A percentile compares a stretch with the other conserved stretches of the same genome.
phyloP scores from a whole-genome alignment of 2,329 filamentous ascomycete species.

The Pleoardoris graminearum region DNA sequence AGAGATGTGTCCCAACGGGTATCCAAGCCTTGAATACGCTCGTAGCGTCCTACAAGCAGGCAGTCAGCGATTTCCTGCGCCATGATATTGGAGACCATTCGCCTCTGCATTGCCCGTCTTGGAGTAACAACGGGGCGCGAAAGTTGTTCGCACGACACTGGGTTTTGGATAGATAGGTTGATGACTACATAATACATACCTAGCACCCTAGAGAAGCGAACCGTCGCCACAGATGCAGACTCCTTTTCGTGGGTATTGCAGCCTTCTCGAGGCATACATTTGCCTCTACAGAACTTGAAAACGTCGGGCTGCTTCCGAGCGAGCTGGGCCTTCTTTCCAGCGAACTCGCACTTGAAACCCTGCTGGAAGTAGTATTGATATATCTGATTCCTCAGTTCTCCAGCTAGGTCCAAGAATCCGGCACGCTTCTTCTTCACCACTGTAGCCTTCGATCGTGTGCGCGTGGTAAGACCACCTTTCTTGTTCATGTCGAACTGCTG shows the following conservation, averaged over 20 bases:
- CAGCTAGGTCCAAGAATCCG: constrained; percentile 48
- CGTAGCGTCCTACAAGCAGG: constrained; percentile 23
- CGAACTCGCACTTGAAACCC: constrained; percentile 33
- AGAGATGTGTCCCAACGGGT: constrained; percentile 36
- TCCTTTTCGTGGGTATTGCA: not conserved
- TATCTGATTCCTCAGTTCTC: constrained; percentile 56
- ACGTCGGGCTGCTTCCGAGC: constrained; percentile 3
- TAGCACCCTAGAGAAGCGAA: constrained; percentile 4
- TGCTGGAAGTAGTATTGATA: constrained; percentile 46
- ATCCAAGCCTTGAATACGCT: constrained; percentile 18
- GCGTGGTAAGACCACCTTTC: constrained; percentile 18
- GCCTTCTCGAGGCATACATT: not conserved
- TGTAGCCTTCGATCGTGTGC: constrained; percentile 9
- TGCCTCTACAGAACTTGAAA: constrained; percentile 20
- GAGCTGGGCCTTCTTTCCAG: constrained; percentile 17
- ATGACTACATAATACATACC: not conserved
- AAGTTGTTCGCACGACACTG: not conserved
- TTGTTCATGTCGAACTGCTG: constrained; percentile 11
- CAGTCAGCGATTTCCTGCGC: constrained; percentile 16
- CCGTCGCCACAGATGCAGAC: not conserved
- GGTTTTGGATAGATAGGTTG: not conserved
- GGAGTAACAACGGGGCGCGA: too few species aligned
- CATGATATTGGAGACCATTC: too few species aligned
- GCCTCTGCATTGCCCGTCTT: too few species aligned
- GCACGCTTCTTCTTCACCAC: constrained; percentile 17